Conservation (phyloP, 768 basidiomycete species). For the Mycena leptocephala region DNA sequence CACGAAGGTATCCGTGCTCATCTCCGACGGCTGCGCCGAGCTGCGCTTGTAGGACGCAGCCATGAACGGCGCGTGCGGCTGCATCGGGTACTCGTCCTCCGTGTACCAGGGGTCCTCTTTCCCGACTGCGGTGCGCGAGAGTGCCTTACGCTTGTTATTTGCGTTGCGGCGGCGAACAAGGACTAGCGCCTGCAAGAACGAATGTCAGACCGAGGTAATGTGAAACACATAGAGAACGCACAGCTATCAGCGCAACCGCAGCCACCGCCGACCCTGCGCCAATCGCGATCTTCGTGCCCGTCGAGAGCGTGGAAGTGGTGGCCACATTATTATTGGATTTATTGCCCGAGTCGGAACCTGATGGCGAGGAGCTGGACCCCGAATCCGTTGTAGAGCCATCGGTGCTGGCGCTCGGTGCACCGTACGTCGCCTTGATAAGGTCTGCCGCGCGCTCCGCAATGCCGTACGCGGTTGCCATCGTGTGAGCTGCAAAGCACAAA, state of each 20-base stretch:
- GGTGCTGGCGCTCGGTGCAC: not conserved
- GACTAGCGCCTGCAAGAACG: conserved; percentile 5
- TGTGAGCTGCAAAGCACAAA: conserved; percentile 23
- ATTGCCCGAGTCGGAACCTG: not conserved
- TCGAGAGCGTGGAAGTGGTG: conserved; percentile 18
- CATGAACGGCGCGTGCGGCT: conserved; percentile 35
- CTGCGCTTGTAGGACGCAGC: not conserved
- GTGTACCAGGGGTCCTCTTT: conserved; percentile 34
- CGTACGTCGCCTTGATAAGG: conserved; percentile 31
- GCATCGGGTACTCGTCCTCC: conserved; percentile 9
- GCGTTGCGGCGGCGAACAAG: conserved; percentile 21
- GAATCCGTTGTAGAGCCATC: not conserved
- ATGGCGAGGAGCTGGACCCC: not conserved
- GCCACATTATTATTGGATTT: not conserved
- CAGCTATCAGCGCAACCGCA: conserved; percentile 16
- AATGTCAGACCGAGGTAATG: not conserved
- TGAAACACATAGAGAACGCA: not conserved
- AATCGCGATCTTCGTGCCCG: conserved; percentile 27
- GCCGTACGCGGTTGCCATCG: conserved; percentile 40
- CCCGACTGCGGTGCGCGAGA: not conserved
- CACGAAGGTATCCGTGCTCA: conserved; percentile 25
- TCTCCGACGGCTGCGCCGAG: conserved; percentile 9
- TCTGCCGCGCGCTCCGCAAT: conserved; percentile 40
- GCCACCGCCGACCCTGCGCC: conserved; percentile 18
- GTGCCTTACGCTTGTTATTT: conserved; percentile 1